Evolutionary conservation across 78 protist species (phyloP), one percentile per base, ranked within the genome.

Genomic region (Dictyostelium intermedium): DNA sequence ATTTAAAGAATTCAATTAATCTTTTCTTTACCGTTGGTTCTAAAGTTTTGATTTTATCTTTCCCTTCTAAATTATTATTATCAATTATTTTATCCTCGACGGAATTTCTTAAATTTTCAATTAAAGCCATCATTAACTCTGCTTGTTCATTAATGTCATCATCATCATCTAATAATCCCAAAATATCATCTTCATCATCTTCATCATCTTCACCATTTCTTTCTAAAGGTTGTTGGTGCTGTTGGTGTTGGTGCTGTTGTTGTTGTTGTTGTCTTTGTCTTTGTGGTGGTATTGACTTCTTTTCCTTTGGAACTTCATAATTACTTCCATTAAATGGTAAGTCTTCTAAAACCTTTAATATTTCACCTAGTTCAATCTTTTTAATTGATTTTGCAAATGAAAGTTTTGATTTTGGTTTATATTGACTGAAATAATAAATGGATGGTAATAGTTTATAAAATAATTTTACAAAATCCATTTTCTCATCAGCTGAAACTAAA

Each of bases 401-500:
- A 27, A 70, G 34, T 32, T 70, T 70, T 13, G 35, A 32, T 70
- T 70, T 25, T 30, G 77, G n/a, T 41, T 76, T 20, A 39, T 76
- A 76, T 41, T 27, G 45, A 20, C 43, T 27, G 9, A 76, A 76
- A 39, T 37, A 39, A 23, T 76, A 76, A 39, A 76, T 76, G 7
- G 61, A 39, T 23, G 82, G 82, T 41, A 76, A 76, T n/a, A 76
- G 39, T 32, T 76, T 13, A 11, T 76, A 76, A 76, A 76, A 76
- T 10, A 76, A 37, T 20, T 76, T 34, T 3, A 39, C 53, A 76
- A 23, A 76, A 3, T 16, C 18, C 14, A 35, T 23, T 39, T 76
- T 76, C 5, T 41, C 82, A 39, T 23, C 23, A 18, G 5, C 30
- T 27, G 32, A 27, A 32, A 25, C 77, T 23, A 76, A 23, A 34